Evolutionary conservation across 768 basidiomycete species (phyloP), one percentile per base, ranked within the genome.

Genomic region (Mycena latifolia): DNA sequence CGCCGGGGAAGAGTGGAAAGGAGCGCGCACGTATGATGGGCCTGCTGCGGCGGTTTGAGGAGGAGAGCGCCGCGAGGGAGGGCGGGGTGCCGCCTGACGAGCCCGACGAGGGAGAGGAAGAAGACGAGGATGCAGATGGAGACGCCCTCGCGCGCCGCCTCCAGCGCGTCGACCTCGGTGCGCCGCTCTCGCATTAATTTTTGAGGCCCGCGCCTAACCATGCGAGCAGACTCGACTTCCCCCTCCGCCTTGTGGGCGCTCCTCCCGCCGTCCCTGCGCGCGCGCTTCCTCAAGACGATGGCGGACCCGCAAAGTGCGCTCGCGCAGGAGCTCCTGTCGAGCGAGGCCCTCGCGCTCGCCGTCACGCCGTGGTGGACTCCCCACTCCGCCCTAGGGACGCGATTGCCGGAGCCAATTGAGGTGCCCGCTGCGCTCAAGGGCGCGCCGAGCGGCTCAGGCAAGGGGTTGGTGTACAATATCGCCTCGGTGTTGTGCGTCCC

Each of bases 341-440:
- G 15, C 37, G 37, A 5, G 7, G 37, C 37, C 37, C 10, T 4
- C 37, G 14, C 8, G 37, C 15, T 18, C 37, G 77, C 80, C 6
- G n/a, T n/a, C n/a, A n/a, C n/a, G n/a, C 93, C 94, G 7, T 96
- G 94, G 94, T 96, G 94, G 93, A 84, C 89, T 59, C 77, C 72
- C 22, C 8, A 6, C 8, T 35, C 33, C 33, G 8, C 33, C 33
- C n/a, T n/a, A n/a, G 31, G 6, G 31, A 14, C 37, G 37, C 37
- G 10, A 5, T 5, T 15, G 10, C 37, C 37, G 10, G 37, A 9
- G 14, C 20, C 41, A 11, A 43, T 43, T 14, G 18, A 12, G 7
- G 4, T 43, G 7, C 67, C 72, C 5, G 18, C 50, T 25, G 39
- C 12, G 0, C 29, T 22, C 29, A 63, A 22, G 31, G 35, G 67